These are phyloP conservation scores for Fonsecaea pedrosoi DNA, from an alignment of 2,329 filamentous ascomycete species.

Conservation along the genomic window DNA sequence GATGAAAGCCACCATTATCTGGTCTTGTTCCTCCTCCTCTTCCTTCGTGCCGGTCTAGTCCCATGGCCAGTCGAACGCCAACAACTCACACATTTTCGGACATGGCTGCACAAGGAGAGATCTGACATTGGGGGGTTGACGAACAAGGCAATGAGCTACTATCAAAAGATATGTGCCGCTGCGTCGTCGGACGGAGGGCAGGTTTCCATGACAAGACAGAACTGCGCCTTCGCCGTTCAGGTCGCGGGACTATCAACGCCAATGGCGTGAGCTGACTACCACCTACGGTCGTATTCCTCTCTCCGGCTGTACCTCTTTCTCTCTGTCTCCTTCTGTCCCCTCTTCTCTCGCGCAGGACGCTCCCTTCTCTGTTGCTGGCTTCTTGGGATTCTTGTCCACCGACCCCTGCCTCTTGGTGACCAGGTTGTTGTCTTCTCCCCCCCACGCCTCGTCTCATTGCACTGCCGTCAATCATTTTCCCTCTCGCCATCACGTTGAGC, in stretches of 20 bases:
- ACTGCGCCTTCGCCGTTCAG: neutral
- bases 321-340: neutral
- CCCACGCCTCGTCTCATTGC: slow-evolving; percentile 9
- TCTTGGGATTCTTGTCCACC: neutral
- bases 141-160: neutral
- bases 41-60: neutral
- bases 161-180: neutral
- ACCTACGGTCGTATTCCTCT: neutral
- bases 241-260: slow-evolving; percentile 14
- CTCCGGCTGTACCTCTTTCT: neutral
- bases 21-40: too few relatives aligned
- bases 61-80: neutral
- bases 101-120: neutral
- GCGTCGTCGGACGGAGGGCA: neutral
- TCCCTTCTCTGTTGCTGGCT: slow-evolving; percentile 1
- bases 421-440: neutral
- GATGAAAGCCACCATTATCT: neutral
- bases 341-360: neutral
- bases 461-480: neutral
- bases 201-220: slow-evolving; percentile 12
- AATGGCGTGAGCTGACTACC: slow-evolving; percentile 8
- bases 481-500: neutral
- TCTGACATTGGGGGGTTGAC: neutral
- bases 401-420: slow-evolving; percentile 4
- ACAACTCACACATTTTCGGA: neutral